These are phyloP conservation scores for Paraphaeosphaeria sporulosa DNA, from an alignment of 2,329 filamentous ascomycete species.

Conservation along the genomic window DNA sequence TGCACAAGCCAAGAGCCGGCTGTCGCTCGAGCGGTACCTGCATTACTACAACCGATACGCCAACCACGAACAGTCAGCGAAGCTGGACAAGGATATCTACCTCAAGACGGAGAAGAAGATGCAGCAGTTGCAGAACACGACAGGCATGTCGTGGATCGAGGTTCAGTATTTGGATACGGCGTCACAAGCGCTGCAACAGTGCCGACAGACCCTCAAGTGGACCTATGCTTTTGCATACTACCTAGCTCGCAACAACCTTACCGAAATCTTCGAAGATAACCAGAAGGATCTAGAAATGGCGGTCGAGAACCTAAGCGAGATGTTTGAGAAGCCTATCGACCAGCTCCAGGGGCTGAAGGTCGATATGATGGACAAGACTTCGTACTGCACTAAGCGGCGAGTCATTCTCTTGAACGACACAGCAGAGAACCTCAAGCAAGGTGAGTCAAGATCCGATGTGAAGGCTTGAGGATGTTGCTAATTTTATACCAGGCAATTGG, in stretches of 20 bases:
- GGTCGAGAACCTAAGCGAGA: slow-evolving; percentile 94
- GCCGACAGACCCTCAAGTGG: slow-evolving; percentile 98
- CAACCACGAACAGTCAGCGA: slow-evolving; percentile 97
- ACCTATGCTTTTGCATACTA: slow-evolving; percentile 99
- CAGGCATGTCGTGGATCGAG: slow-evolving; percentile 95
- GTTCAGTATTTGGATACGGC: slow-evolving; percentile 96
- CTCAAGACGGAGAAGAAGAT: slow-evolving; percentile 99
- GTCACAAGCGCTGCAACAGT: slow-evolving; percentile 91
- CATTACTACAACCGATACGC: slow-evolving; percentile 99
- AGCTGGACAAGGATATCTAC: slow-evolving; percentile 94
- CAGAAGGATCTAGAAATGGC: slow-evolving; percentile 98
- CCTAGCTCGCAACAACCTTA: slow-evolving; percentile 92
- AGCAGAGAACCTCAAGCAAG: slow-evolving; percentile 86
- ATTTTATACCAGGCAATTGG: slow-evolving; percentile 36
- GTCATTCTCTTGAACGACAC: slow-evolving; percentile 92
- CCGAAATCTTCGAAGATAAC: slow-evolving; percentile 98
- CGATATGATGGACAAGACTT: slow-evolving; percentile 98
- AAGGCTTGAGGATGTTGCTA: slow-evolving; percentile 9
- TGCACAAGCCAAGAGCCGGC: slow-evolving; percentile 87
- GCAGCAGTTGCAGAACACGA: slow-evolving; percentile 91
- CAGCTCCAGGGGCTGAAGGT: slow-evolving; percentile 89
- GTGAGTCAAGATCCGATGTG: slow-evolving; percentile 43
- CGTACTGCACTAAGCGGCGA: slow-evolving; percentile 92
- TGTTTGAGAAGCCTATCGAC: slow-evolving; percentile 97
- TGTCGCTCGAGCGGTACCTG: slow-evolving; percentile 92